Percentiles rank a stretch among this genome's conserved stretches.
Evolutionary conservation across 352 stramenopile species (phyloP).

Genomic region (Phytophthora aleatoria): DNA sequence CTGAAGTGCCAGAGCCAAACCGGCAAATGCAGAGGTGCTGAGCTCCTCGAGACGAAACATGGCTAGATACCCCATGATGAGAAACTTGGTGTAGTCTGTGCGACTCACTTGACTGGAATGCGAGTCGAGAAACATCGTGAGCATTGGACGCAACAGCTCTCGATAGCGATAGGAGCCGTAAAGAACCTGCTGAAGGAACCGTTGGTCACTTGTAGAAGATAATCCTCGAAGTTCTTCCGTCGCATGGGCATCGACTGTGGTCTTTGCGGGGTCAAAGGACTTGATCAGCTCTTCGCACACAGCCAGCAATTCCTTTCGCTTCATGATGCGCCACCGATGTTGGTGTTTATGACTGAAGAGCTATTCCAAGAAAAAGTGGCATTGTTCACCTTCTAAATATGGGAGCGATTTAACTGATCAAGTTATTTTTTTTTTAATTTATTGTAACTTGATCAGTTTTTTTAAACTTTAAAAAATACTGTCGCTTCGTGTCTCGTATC

Average conservation of each 20-base stretch:
- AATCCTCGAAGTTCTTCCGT: constrained; percentile 59
- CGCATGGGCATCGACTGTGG: constrained; percentile 78
- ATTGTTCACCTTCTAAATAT: too few relatives aligned
- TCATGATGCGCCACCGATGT: constrained; percentile 43
- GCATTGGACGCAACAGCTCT: constrained; percentile 74
- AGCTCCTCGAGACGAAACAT: constrained; percentile 92
- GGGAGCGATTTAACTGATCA: too few relatives aligned
- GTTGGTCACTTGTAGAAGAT: constrained; percentile 44
- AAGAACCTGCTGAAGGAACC: constrained; percentile 89
- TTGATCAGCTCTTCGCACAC: constrained; percentile 76
- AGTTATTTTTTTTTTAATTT: too few relatives aligned
- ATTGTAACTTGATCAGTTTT: too few relatives aligned
- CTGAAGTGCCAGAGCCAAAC: constrained; percentile 68
- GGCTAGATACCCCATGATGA: constrained; percentile 89
- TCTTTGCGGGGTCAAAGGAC: constrained; percentile 76
- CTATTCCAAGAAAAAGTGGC: constrained; percentile 7
- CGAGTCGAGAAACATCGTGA: constrained; percentile 85
- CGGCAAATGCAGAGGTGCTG: constrained; percentile 62
- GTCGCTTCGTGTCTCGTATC: too few relatives aligned
- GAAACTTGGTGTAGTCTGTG: constrained; percentile 91
- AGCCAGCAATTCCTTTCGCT: constrained; percentile 75
- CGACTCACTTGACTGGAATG: constrained; percentile 78
- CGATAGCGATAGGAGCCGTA: constrained; percentile 92
- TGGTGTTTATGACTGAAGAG: background rate
- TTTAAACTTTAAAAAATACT: too few relatives aligned